A percentile compares a stretch with the other conserved stretches of the same genome.
phyloP scores from a whole-genome alignment of 169 alveolate genomes.

The Pseudocohnilembus persalinus region DNA sequence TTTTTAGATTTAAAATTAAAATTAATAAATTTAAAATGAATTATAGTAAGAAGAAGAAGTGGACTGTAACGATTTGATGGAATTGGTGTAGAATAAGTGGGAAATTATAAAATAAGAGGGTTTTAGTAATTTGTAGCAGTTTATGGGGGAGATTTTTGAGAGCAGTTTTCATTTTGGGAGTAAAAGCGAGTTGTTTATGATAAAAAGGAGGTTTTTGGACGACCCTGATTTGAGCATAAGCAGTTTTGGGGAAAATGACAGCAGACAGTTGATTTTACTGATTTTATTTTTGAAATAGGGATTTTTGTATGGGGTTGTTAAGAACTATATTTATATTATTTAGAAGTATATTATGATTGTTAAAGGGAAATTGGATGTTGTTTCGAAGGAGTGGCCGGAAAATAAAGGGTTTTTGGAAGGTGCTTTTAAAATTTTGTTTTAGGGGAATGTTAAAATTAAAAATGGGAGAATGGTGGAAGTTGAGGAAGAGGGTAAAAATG shows the following conservation, averaged over 20 bases:
- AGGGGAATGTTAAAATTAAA: conserved; percentile 7
- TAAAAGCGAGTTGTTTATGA: neutral
- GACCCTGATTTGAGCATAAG: neutral
- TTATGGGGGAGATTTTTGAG: neutral
- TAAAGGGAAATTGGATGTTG: neutral
- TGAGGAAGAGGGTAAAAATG: conserved; percentile 4
- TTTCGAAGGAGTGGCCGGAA: conserved; percentile 18
- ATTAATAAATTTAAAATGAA: too few relatives aligned
- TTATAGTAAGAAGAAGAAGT: neutral
- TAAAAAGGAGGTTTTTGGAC: neutral
- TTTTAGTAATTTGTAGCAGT: neutral
- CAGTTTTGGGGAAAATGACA: neutral
- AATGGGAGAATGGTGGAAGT: neutral
- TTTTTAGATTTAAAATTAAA: neutral
- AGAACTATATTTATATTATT: neutral
- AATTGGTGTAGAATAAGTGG: conserved; percentile 3
- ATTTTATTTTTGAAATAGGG: neutral
- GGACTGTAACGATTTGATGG: neutral
- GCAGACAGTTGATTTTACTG: neutral
- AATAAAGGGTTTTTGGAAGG: conserved; percentile 24
- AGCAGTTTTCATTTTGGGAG: neutral
- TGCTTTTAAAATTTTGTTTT: conserved; percentile 10
- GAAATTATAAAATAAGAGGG: neutral
- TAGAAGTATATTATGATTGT: neutral
- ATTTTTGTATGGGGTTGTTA: neutral